These are phyloP conservation scores for Labyrinthula sp. DNA, from an alignment of 352 stramenopile genomes.

Conservation along the genomic window DNA sequence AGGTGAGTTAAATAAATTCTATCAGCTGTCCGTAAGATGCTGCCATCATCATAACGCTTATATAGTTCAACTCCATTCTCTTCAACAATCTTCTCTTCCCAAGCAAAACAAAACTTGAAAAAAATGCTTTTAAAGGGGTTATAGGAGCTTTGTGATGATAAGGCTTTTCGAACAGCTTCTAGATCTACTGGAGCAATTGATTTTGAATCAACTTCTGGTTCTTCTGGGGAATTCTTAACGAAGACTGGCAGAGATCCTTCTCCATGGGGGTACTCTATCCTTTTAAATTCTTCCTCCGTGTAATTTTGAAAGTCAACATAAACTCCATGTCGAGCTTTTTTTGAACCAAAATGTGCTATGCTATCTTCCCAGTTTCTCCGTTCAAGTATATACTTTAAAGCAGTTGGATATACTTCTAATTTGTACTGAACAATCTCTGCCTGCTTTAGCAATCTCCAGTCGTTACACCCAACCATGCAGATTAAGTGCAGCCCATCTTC, in stretches of 20 bases:
- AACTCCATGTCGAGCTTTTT: no score
- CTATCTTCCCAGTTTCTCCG: no score
- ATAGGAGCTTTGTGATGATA: no score
- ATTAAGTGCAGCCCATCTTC: constrained; percentile 24
- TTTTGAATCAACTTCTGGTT: constrained; percentile 1
- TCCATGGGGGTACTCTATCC: no score
- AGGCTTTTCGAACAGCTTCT: constrained; percentile 15
- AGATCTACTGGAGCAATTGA: constrained; percentile 2
- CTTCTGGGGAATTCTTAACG: constrained; percentile 13
- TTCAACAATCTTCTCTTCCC: constrained; percentile 12
- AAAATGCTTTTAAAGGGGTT: no score
- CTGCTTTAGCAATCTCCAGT: constrained; percentile 8
- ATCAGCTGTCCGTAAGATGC: constrained; percentile 18
- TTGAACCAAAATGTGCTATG: no score
- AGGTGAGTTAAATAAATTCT: constrained; percentile 10
- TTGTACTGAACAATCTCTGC: constrained; percentile 26
- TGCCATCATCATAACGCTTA: constrained; percentile 21
- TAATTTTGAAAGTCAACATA: constrained; percentile 3
- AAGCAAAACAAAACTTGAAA: no score
- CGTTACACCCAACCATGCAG: constrained; percentile 21
- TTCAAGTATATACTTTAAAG: constrained; percentile 12
- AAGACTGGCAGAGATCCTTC: constrained; percentile 4
- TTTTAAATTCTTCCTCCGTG: no score
- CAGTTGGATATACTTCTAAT: constrained; percentile 8
- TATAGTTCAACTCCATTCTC: constrained; percentile 20